Conservation (phyloP, 23 red algal species). For the Gracilaria vermiculophylla region DNA sequence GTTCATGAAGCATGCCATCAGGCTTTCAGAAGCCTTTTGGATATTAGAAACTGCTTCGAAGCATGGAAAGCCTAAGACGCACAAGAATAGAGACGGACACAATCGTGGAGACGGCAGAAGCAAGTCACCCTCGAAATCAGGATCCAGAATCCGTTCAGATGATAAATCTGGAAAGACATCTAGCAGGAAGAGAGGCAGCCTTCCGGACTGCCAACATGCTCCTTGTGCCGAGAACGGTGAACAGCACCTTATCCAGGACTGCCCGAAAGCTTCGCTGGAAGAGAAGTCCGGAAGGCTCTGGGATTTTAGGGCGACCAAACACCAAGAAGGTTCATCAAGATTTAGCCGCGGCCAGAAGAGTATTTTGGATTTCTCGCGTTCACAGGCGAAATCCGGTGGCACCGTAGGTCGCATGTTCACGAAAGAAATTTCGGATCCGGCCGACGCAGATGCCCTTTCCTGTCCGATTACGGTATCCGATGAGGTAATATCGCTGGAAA, state of each 20-base stretch:
- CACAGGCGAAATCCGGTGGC: not conserved
- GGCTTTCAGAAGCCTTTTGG: not conserved
- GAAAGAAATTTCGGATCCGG: not conserved
- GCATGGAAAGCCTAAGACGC: not conserved
- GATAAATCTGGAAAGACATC: not conserved
- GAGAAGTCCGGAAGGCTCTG: not conserved
- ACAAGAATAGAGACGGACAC: constrained; percentile 13
- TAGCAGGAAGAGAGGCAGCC: not conserved
- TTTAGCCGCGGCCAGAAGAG: not conserved
- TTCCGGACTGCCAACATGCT: not conserved
- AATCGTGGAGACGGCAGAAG: not conserved
- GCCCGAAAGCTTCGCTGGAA: not conserved
- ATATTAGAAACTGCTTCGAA: not conserved
- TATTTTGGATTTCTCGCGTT: not conserved
- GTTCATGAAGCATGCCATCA: not conserved
- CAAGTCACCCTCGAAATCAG: not conserved
- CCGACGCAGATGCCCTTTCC: not conserved
- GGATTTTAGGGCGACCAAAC: not conserved
- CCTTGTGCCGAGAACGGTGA: not conserved
- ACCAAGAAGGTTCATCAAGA: not conserved
- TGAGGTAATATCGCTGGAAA: not conserved
- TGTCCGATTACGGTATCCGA: not conserved
- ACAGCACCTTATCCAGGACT: not conserved
- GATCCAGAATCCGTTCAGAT: not conserved
- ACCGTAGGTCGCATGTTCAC: not conserved